Evolutionary conservation across 1,284 basidiomycete species (phyloP).

Genomic region (Austroboletus novae-zelandiae): DNA sequence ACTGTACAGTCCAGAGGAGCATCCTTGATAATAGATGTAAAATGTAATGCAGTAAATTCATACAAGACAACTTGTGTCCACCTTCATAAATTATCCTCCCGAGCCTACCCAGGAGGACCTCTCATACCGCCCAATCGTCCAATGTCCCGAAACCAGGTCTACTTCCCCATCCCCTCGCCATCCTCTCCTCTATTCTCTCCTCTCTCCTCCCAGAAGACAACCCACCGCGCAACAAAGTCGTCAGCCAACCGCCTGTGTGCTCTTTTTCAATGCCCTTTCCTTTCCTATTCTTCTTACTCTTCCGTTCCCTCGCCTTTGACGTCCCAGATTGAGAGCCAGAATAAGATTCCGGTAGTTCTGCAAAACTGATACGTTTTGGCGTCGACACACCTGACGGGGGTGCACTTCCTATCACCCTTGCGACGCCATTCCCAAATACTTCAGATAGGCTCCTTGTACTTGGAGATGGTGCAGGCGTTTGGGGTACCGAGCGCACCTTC

Average conservation of each 20-base stretch:
- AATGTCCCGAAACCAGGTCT: conserved; percentile 45
- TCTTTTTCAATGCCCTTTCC: conserved; percentile 24
- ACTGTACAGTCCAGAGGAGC: not conserved
- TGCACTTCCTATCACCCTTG: conserved; percentile 25
- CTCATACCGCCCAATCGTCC: conserved; percentile 59
- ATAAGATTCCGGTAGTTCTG: conserved; percentile 66
- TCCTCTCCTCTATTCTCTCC: conserved; percentile 50
- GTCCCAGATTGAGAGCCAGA: conserved; percentile 22
- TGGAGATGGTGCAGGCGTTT: conserved; percentile 32
- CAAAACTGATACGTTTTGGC: conserved; percentile 76
- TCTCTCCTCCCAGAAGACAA: conserved; percentile 37
- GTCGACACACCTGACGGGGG: conserved; percentile 44
- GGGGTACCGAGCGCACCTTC: conserved; percentile 38
- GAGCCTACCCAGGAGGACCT: not conserved
- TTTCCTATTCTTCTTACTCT: conserved; percentile 24
- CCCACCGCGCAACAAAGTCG: conserved; percentile 42
- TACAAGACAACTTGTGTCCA: conserved; percentile 11
- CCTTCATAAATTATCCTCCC: conserved; percentile 19
- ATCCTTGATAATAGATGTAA: no score
- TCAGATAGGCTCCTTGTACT: conserved; percentile 33
- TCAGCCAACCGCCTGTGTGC: conserved; percentile 47
- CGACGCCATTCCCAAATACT: conserved; percentile 30
- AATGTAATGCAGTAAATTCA: not conserved
- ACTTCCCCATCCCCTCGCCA: conserved; percentile 46
- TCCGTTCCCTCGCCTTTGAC: conserved; percentile 29